These are phyloP conservation scores for Raddia distichophylla DNA, from an alignment of 176 grass and related monocot species.

Conservation along the genomic window DNA sequence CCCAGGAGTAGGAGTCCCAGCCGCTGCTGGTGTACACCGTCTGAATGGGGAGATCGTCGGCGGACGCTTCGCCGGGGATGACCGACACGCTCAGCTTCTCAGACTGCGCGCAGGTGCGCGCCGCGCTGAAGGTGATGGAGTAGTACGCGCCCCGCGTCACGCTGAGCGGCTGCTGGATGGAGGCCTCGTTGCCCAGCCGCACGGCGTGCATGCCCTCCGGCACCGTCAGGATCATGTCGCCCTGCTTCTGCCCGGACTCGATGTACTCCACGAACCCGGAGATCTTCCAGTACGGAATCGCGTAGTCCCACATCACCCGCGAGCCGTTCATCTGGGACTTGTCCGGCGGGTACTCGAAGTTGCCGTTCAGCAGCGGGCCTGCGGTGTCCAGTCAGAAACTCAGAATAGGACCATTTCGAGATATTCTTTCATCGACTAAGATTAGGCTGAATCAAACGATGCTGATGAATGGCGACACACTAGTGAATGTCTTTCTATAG, in stretches of 20 bases:
- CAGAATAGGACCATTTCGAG: neutral
- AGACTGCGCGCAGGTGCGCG: constrained; percentile 57
- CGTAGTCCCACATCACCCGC: neutral
- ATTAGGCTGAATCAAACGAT: neutral
- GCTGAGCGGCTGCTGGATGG: constrained; percentile 45
- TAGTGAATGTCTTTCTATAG: too few relatives aligned
- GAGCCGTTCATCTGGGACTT: constrained; percentile 32
- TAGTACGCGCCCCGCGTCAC: constrained; percentile 35
- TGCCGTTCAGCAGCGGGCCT: constrained; percentile 47
- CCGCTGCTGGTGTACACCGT: constrained; percentile 61
- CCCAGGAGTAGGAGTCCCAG: constrained; percentile 67
- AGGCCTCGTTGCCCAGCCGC: constrained; percentile 56
- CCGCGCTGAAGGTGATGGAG: constrained; percentile 68
- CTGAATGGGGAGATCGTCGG: constrained; percentile 52
- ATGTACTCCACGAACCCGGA: constrained; percentile 75
- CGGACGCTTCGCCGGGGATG: constrained; percentile 14
- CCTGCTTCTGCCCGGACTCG: constrained; percentile 43
- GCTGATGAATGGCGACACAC: too few relatives aligned
- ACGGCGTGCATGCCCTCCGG: constrained; percentile 55
- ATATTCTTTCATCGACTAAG: neutral
- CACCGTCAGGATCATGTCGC: constrained; percentile 52
- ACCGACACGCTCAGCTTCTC: constrained; percentile 58
- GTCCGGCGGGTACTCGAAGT: constrained; percentile 44
- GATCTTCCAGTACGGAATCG: constrained; percentile 51
- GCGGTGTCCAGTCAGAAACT: neutral